phyloP scores from a whole-genome alignment of 768 basidiomycete genomes.

The Neoboletus subvelutipes region DNA sequence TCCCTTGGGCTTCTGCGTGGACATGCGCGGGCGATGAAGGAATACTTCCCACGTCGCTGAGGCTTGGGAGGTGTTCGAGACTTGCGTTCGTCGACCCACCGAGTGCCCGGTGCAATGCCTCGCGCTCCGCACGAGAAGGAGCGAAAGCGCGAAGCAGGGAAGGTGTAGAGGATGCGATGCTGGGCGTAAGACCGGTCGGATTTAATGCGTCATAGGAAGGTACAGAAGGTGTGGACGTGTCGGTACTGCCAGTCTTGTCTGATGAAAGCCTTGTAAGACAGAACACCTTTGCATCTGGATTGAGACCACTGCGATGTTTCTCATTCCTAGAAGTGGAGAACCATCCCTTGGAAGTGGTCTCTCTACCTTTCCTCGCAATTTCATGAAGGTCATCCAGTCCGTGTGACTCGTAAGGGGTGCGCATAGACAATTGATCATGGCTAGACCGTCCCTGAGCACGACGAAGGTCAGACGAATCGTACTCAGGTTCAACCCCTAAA shows the following conservation, averaged over 20 bases:
- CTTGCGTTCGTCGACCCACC: constrained; percentile 73
- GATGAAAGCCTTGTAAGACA: constrained; percentile 42
- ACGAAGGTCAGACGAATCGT: constrained; percentile 50
- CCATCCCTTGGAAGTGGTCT: constrained; percentile 45
- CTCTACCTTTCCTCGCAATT: constrained; percentile 9
- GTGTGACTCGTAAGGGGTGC: constrained; percentile 35
- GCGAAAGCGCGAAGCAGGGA: constrained; percentile 78
- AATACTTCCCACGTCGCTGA: constrained; percentile 73
- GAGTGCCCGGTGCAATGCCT: constrained; percentile 77
- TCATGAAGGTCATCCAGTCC: constrained; percentile 17
- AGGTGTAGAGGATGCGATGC: constrained; percentile 41
- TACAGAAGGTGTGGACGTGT: constrained; percentile 8
- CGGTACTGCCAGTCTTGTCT: constrained; percentile 12
- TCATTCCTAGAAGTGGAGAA: constrained; percentile 44
- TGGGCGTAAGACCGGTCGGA: constrained; percentile 52
- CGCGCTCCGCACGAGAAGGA: constrained; percentile 84
- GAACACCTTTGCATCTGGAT: constrained; percentile 87
- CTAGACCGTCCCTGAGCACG: constrained; percentile 15
- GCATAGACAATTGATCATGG: constrained; percentile 26
- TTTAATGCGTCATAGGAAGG: constrained; percentile 55
- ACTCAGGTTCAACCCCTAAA: constrained; percentile 33
- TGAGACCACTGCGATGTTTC: constrained; percentile 65
- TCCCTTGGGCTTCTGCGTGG: constrained; percentile 37
- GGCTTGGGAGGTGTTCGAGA: constrained; percentile 73
- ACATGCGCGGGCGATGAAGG: constrained; percentile 63